Conservation (phyloP, 768 basidiomycete species). For the Kwoniella botswanensis region DNA sequence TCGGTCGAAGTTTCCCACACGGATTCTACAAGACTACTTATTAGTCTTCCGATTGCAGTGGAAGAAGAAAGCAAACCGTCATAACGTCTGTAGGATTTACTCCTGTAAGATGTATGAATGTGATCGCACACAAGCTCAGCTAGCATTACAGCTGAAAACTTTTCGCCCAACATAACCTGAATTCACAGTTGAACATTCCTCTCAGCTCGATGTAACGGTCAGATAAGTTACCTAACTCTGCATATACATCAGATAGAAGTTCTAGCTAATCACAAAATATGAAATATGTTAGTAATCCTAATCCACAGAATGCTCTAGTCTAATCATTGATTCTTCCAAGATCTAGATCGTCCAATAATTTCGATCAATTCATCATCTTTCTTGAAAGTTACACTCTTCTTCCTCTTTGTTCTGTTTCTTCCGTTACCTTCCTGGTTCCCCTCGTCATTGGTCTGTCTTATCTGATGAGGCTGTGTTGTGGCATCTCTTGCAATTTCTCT, state of each 20-base stretch:
- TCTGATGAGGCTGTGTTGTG: background rate
- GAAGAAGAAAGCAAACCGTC: too few species aligned
- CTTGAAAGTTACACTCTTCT: constrained; percentile 10
- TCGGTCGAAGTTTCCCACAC: constrained; percentile 47
- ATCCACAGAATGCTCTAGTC: background rate
- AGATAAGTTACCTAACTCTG: background rate
- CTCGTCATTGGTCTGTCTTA: background rate
- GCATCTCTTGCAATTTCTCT: background rate
- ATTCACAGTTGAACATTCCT: too few species aligned
- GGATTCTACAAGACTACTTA: constrained; percentile 49
- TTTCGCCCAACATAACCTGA: too few species aligned
- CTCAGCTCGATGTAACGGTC: background rate
- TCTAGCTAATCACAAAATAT: background rate
- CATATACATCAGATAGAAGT: background rate
- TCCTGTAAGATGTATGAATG: too few species aligned
- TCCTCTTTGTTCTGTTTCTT: background rate
- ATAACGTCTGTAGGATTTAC: too few species aligned
- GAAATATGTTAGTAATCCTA: constrained; percentile 1
- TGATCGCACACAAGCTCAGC: too few species aligned
- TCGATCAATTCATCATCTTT: constrained; percentile 9
- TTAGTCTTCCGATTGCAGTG: constrained; percentile 5
- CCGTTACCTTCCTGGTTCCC: background rate
- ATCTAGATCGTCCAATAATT: constrained; percentile 1
- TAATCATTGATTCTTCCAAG: background rate
- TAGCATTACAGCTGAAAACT: too few species aligned